Percentiles rank a stretch among this genome's conserved stretches.
These are phyloP conservation scores for Allium cepa DNA, from an alignment of 106 monocot genomes.

Conservation along the genomic window DNA sequence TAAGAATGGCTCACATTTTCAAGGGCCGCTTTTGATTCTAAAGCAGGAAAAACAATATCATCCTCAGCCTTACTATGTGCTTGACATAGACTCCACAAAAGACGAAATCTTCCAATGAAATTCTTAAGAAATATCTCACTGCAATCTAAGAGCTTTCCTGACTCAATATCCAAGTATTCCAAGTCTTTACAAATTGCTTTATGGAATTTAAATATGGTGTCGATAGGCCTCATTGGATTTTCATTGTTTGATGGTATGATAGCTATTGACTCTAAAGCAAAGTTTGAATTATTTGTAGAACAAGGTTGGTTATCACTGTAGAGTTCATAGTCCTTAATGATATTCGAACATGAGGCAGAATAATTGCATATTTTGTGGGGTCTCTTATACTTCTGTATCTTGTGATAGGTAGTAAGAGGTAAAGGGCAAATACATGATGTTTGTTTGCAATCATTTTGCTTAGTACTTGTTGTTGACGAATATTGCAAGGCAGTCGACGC, in stretches of 20 bases:
- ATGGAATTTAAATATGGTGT: slow-evolving; percentile 90
- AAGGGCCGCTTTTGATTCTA: slow-evolving; percentile 82
- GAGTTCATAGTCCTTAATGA: neutral
- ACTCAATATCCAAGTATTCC: slow-evolving; percentile 84
- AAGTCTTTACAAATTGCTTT: slow-evolving; percentile 83
- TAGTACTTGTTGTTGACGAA: neutral
- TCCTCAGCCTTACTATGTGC: slow-evolving; percentile 94
- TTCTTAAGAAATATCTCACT: slow-evolving; percentile 54
- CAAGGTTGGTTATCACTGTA: slow-evolving; percentile 18
- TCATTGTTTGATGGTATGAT: slow-evolving; percentile 34
- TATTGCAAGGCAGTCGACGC: slow-evolving; percentile 24
- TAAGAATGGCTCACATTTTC: slow-evolving; percentile 92
- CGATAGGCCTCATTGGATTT: slow-evolving; percentile 47
- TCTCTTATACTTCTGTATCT: slow-evolving; percentile 12
- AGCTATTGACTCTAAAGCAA: slow-evolving; percentile 35
- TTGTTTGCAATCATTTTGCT: slow-evolving; percentile 14
- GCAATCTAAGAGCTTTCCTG: slow-evolving; percentile 66
- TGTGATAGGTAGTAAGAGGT: slow-evolving; percentile 5
- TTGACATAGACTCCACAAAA: slow-evolving; percentile 74
- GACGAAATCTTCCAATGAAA: slow-evolving; percentile 73
- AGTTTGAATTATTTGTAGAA: slow-evolving; percentile 35
- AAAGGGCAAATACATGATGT: slow-evolving; percentile 31
- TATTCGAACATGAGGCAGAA: slow-evolving; percentile 14
- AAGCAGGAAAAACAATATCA: slow-evolving; percentile 88
- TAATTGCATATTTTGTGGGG: slow-evolving; percentile 36